Evolutionary conservation across 1,139 yeast species (phyloP).

Genomic region (Taphrina betulina): DNA sequence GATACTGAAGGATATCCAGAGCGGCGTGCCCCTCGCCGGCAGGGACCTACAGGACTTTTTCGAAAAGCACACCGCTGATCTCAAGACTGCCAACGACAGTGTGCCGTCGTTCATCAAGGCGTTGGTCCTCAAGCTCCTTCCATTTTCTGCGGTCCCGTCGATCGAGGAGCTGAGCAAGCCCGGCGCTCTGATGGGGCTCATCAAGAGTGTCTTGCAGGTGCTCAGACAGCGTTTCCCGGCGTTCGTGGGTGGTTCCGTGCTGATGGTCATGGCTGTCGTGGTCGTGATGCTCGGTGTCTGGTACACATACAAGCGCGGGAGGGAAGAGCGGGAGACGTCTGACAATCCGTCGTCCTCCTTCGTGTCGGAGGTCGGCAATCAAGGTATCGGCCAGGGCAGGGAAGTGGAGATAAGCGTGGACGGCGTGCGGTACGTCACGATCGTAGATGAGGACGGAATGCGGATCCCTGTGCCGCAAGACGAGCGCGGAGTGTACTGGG

Average conservation of each 20-base stretch:
- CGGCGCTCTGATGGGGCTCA: conserved; percentile 26
- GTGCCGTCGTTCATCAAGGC: conserved; percentile 30
- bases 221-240: conserved; percentile 27
- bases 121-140: conserved; percentile 22
- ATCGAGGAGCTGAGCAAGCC: conserved; percentile 29
- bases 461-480: conserved; percentile 20
- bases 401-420: conserved; percentile 19
- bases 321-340: conserved; percentile 27
- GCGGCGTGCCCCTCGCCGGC: conserved; percentile 26
- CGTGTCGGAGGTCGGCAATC: neutral
- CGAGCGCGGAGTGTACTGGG: conserved; percentile 16
- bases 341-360: neutral
- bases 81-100: conserved; percentile 28
- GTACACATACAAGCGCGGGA: conserved; percentile 24
- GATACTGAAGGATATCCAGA: conserved; percentile 27
- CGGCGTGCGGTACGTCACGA: conserved; percentile 15
- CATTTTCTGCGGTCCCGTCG: conserved; percentile 20
- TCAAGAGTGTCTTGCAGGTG: conserved; percentile 22
- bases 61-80: conserved; percentile 20
- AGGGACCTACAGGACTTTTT: conserved; percentile 15
- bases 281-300: conserved; percentile 26
- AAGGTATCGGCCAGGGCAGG: neutral
- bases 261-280: conserved; percentile 26
- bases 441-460: conserved; percentile 29
- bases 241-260: conserved; percentile 25